These are phyloP conservation scores for Penicillium sp. DNA, from an alignment of 2,329 filamentous ascomycete genomes.

Conservation along the genomic window DNA sequence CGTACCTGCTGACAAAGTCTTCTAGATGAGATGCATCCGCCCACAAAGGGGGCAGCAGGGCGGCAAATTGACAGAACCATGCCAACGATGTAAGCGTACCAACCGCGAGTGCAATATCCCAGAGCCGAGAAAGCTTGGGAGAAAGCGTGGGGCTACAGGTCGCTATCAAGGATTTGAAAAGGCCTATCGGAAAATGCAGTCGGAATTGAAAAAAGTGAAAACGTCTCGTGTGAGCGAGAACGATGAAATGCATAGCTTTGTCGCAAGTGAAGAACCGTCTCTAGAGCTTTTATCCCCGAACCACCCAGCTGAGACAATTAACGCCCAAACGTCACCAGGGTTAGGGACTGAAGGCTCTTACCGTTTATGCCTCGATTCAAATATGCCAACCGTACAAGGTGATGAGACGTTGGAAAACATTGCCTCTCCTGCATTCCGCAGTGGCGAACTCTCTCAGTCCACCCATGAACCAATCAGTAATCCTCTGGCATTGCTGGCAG, in stretches of 20 bases:
- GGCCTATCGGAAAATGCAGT: conserved; percentile 22
- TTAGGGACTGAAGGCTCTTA: background rate
- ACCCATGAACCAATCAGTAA: conserved; percentile 21
- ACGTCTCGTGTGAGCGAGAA: background rate
- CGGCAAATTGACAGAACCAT: conserved; percentile 7
- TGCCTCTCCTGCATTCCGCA: background rate
- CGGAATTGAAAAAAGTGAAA: conserved; percentile 17
- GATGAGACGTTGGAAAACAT: background rate
- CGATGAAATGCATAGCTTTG: background rate
- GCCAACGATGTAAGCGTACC: conserved; percentile 22
- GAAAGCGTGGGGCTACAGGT: conserved; percentile 22
- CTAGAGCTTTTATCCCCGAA: background rate
- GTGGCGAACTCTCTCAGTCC: background rate
- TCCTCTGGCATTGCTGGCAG: conserved; percentile 22
- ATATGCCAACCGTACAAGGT: background rate
- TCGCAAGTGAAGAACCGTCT: background rate
- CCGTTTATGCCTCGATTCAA: background rate
- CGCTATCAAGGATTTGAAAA: conserved; percentile 26
- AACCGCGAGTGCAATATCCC: conserved; percentile 21
- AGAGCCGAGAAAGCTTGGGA: conserved; percentile 19
- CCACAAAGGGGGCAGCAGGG: background rate
- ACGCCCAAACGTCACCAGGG: background rate
- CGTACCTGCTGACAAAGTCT: background rate
- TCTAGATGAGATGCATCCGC: conserved; percentile 25
- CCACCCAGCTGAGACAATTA: background rate